Evolutionary conservation across 1,284 basidiomycete genomes (phyloP), one percentile per base, ranked within the genome.

Genomic region (Pseudozyma flocculosa): DNA sequence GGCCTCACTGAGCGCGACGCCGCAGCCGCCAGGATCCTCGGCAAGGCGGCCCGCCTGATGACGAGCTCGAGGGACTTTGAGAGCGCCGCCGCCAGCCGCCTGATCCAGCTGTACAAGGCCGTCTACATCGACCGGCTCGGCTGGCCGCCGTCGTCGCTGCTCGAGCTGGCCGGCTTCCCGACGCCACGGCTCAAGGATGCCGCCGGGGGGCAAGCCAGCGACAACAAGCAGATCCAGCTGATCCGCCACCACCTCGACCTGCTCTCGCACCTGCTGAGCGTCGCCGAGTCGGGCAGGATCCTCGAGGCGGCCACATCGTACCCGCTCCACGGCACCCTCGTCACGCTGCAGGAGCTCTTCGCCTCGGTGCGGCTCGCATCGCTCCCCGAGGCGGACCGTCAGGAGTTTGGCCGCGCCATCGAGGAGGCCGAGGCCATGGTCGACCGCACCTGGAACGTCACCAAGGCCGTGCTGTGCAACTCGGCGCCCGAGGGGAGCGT

Each of bases 251-350:
- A 76, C 32, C 69, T 74, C 37, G 66, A 59, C 48, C 65, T 72
- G 14, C 57, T 73, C 9, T 67, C 70, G 26, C 44, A 54, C 19
- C 50, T 62, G 17, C 45, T 70, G 23, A 55, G 54, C 5, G 60
- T 75, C 10, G 68, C 68, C 17, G 57, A 68, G 24, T 52, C 64
- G 22, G 51, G 53, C 4, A 52, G 51, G 24, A 50, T 76, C 29
- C 65, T 72, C 24, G 61, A 50, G 11, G 78, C 78, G 0, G 73
- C 77, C 3, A 63, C 52, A 4, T 54, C 50, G 0, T 55, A 68
- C 21, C 74, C 78, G 2, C 49, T 79, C 40, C 78, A 79, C 50
- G 78, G 78, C 21, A 73, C 71, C 1, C 51, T 79, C 4, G 64
- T 78, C 34, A 71, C 76, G 8, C 59, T 79, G 11, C 71, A 78